Evolutionary conservation across 345 rosid species (phyloP), one percentile per base, ranked within the genome.

Genomic region (Ricinus communis): DNA sequence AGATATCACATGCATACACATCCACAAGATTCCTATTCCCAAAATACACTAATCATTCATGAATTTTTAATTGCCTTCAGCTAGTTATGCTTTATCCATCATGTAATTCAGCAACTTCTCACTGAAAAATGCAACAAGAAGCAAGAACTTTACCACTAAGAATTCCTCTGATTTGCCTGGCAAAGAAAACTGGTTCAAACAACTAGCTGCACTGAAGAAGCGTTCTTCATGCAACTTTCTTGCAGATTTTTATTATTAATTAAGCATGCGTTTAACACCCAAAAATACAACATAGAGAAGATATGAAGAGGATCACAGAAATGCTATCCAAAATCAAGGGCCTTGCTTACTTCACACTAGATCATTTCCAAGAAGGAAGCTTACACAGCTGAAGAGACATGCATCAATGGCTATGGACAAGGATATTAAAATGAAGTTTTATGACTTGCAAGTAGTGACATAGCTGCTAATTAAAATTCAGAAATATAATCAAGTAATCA

Each of bases 401-500:
- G 12, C 47, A 43, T 1, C 47, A 43, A 43, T 43, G 47, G 12
- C 1, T 43, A 43, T 3, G 8, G 47, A 43, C 47, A 43, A 43
- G 38, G 8, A 43, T 43, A 12, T 43, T 50, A 18, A 50, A 50
- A 18, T 50, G 18, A 19, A 71, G 18, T 13, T 28, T 71, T 19
- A 40, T 24, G 25, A 24, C 64, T 43, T 12, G 47, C 8, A 14
- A 47, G 31, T 25, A 38, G 24, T 9, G 7, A 12, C 3, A 5
- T 54, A 30, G 14, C 61, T 27, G 3, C 5, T 15, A 10, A 21
- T 56, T 56, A 25, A 56, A 36, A 62, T 36, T 47, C 30, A 66
- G 24, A 65, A 53, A 45, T 12, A 61, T 57, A 27, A 77, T 33
- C 49, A 65, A 10, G 13, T n/a, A 28, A 74, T 33, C 19, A 69